Evolutionary conservation across 2,329 filamentous ascomycete species (phyloP), one percentile per base, ranked within the genome.

Genomic region (Fusarium humuli): DNA sequence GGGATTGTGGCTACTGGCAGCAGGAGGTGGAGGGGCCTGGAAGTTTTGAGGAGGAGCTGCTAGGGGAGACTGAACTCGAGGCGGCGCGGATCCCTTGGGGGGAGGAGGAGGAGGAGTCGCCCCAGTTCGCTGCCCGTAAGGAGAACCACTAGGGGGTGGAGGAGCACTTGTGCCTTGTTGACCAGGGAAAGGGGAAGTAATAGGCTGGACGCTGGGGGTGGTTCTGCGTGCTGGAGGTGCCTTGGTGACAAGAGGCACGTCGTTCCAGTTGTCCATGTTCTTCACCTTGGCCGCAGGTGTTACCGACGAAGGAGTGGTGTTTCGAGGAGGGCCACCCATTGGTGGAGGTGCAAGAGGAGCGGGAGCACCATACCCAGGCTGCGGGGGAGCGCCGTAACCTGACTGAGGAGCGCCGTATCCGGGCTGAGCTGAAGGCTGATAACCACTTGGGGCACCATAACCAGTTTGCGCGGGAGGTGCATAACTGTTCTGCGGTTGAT

Each of bases 251-350:
- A 97, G 87, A 2, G 96, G 96, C 54, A 97, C 91, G 79, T 99
- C 96, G 74, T 99, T 99, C 96, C 96, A 99, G 73, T 92, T 92
- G 29, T 91, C 88, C 69, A 91, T 90, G 69, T 92, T 91, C 76
- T 90, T 91, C 61, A 88, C 84, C 76, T 89, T 90, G 12, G 92
- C 88, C 20, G 93, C 89, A 23, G 94, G 90, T 42, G 89, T 54
- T 29, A 58, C 85, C 25, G 86, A 86, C 14, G 92, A 91, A n/a
- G 90, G 87, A 37, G 89, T 90, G 27, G 88, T 85, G 65, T 88
- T 89, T 67, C 91, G 88, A 55, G 84, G 82, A 58, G 83, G 82
- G 20, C 80, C 80, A 54, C 75, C 72, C 67, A 79, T 73, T 23
- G 77, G 78, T 2, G 79, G 79, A 50, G 79, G 78, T n/a, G 76